Percentiles rank a stretch among this genome's conserved stretches.
These are phyloP conservation scores for Stephania cephalantha DNA, from an alignment of 164 flowering plant genomes.

Conservation along the genomic window DNA sequence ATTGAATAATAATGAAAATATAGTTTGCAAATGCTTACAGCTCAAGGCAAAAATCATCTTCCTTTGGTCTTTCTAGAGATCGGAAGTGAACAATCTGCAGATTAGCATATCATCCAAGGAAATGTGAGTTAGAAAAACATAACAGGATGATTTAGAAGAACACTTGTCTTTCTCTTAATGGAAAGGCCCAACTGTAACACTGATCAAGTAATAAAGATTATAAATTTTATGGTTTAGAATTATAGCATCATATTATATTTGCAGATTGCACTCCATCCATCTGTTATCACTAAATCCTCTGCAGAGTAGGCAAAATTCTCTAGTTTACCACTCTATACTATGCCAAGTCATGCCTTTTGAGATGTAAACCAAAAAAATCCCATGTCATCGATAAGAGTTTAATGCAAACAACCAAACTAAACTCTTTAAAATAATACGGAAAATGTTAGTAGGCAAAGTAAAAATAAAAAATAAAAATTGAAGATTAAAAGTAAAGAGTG, in stretches of 20 bases:
- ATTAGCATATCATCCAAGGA: conserved; percentile 10
- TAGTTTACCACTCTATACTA: not conserved
- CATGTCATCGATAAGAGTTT: not conserved
- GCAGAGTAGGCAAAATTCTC: not conserved
- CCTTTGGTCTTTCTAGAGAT: conserved; percentile 88
- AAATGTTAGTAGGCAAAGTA: not conserved
- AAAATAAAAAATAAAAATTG: not conserved
- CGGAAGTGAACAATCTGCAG: conserved; percentile 84
- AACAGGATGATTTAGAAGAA: not conserved
- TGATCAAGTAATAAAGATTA: not conserved
- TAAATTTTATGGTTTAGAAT: not conserved
- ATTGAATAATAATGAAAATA: not conserved
- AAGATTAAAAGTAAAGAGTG: no score
- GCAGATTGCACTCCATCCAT: not conserved
- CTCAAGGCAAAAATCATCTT: conserved; percentile 81
- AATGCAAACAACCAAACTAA: not conserved
- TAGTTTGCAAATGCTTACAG: conserved; percentile 46
- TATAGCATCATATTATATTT: not conserved
- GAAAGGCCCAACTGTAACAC: not conserved
- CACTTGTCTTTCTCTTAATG: not conserved
- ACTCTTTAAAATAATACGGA: not conserved
- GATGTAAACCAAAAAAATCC: not conserved
- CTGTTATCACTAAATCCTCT: not conserved
- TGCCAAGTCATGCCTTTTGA: not conserved
- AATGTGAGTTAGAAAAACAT: not conserved